Conservation (phyloP, 1,139 yeast species). For the Komagataea norvegica region DNA sequence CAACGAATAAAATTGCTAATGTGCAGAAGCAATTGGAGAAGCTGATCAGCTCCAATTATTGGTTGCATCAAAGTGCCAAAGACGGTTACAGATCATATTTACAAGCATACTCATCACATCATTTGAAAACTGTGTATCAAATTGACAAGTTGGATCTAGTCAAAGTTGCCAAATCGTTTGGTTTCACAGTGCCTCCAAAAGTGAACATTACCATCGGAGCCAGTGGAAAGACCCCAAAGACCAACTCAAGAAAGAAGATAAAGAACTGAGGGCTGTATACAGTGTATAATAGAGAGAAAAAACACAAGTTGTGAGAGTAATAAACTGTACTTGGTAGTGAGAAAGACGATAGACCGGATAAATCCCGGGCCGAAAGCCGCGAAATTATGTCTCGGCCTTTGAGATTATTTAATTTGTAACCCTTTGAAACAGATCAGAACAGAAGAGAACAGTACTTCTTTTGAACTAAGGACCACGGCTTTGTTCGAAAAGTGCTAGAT, state of each 20-base stretch:
- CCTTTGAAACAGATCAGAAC: too few species aligned
- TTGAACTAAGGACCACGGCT: too few species aligned
- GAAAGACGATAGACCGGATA: too few species aligned
- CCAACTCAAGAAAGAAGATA: constrained; percentile 24
- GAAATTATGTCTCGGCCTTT: too few species aligned
- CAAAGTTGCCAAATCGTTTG: constrained; percentile 93
- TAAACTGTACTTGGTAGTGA: too few species aligned
- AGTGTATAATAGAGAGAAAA: constrained; percentile 1
- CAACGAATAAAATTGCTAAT: constrained; percentile 87
- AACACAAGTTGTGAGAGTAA: too few species aligned
- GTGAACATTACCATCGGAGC: constrained; percentile 95
- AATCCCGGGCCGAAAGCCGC: too few species aligned
- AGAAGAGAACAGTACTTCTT: too few species aligned
- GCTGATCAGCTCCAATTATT: constrained; percentile 84
- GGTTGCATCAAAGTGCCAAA: constrained; percentile 92
- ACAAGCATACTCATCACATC: constrained; percentile 97
- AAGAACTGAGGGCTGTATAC: too few species aligned
- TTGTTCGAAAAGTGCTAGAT: too few species aligned
- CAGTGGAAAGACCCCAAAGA: constrained; percentile 57
- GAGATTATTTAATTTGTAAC: too few species aligned
- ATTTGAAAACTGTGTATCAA: constrained; percentile 90
- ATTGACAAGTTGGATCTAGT: constrained; percentile 90
- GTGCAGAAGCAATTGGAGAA: constrained; percentile 92
- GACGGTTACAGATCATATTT: constrained; percentile 95
- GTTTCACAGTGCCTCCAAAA: constrained; percentile 93